phyloP scores from a whole-genome alignment of 176 grass and related monocot genomes.

The Secale cereale region DNA sequence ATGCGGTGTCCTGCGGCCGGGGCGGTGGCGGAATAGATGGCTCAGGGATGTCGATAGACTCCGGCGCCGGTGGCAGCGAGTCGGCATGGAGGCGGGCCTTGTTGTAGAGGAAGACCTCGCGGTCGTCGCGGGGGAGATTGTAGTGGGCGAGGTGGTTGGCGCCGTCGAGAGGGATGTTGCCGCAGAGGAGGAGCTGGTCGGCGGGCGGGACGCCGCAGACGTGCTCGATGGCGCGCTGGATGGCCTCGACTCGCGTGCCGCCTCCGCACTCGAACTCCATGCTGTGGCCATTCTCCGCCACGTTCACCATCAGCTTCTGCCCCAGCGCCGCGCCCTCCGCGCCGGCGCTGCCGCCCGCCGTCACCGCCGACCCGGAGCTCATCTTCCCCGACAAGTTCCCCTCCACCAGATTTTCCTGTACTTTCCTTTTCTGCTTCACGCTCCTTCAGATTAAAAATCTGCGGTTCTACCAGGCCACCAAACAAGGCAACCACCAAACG shows the following conservation, averaged over 20 bases:
- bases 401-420: background rate
- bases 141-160: slow-evolving; percentile 60
- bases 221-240: slow-evolving; percentile 61
- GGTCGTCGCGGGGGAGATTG: slow-evolving; percentile 79
- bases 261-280: slow-evolving; percentile 90
- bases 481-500: slow-evolving; percentile 30
- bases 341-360: slow-evolving; percentile 41
- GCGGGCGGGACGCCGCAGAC: slow-evolving; percentile 47
- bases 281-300: slow-evolving; percentile 89
- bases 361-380: slow-evolving; percentile 84
- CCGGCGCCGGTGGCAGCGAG: slow-evolving; percentile 44
- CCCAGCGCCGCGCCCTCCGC: slow-evolving; percentile 50
- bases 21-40: slow-evolving; percentile 50
- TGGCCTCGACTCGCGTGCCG: slow-evolving; percentile 54
- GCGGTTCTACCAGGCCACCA: slow-evolving; percentile 25
- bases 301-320: slow-evolving; percentile 72
- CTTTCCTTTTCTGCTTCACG: background rate
- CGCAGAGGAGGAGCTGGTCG: slow-evolving; percentile 83
- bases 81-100: slow-evolving; percentile 60
- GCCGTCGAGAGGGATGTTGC: slow-evolving; percentile 70
- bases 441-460: slow-evolving; percentile 42
- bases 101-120: slow-evolving; percentile 94
- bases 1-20: slow-evolving; percentile 33
- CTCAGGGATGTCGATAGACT: slow-evolving; percentile 58
- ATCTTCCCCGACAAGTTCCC: slow-evolving; percentile 38